A percentile compares a stretch with the other conserved stretches of the same genome.
These are phyloP conservation scores for Botrytis fabae DNA, from an alignment of 2,329 filamentous ascomycete genomes.

Conservation along the genomic window DNA sequence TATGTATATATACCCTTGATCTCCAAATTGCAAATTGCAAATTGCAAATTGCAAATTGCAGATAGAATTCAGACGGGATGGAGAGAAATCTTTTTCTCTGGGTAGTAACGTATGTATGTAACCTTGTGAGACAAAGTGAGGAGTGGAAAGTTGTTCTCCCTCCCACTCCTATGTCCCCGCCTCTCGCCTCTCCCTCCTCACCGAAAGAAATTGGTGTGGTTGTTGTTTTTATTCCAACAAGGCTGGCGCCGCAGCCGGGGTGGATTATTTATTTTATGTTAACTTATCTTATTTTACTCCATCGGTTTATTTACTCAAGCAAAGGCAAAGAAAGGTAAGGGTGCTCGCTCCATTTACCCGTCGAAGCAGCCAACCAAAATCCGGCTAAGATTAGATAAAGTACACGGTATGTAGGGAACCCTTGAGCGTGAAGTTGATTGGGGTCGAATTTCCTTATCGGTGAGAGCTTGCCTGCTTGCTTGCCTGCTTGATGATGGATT, in stretches of 20 bases:
- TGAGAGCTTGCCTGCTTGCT: background rate
- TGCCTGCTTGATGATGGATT: background rate
- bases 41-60: background rate
- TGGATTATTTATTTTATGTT: background rate
- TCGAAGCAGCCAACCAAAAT: background rate
- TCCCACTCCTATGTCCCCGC: background rate
- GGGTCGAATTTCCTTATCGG: slow-evolving; percentile 8
- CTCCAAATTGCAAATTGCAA: background rate
- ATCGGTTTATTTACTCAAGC: background rate
- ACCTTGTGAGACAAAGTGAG: background rate
- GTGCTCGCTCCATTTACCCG: background rate
- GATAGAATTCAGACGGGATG: background rate
- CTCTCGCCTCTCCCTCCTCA: background rate
- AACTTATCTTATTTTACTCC: no score
- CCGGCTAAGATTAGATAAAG: background rate
- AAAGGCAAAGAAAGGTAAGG: background rate
- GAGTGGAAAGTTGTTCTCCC: background rate
- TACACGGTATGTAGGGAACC: background rate
- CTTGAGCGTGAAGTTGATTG: background rate
- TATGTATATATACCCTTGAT: background rate
- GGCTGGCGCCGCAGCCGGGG: slow-evolving; percentile 16
- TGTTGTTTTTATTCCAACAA: slow-evolving; percentile 1
- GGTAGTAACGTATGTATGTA: background rate
- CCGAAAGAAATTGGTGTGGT: background rate
- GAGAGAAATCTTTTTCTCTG: background rate